Percentiles rank a stretch among this genome's conserved stretches.
Evolutionary conservation across 352 stramenopile genomes (phyloP).

Genomic region (Phytophthora lateralis): DNA sequence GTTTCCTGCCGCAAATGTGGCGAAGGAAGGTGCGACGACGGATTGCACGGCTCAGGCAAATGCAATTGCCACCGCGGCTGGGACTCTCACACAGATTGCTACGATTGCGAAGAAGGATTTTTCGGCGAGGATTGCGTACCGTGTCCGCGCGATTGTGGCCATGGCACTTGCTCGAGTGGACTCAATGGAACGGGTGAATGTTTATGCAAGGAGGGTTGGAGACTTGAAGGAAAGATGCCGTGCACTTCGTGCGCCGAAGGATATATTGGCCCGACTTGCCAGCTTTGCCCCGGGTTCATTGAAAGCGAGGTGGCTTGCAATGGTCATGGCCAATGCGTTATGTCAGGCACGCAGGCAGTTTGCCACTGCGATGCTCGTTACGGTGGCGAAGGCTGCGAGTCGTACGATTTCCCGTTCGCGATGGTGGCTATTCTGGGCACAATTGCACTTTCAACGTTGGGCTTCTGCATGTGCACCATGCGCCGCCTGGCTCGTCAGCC

Average conservation of each 20-base stretch:
- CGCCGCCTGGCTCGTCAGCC: slow-evolving; percentile 73
- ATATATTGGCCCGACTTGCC: slow-evolving; percentile 74
- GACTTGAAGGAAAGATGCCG: slow-evolving; percentile 58
- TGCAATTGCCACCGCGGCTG: slow-evolving; percentile 87
- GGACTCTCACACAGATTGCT: slow-evolving; percentile 78
- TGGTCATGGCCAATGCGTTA: slow-evolving; percentile 71
- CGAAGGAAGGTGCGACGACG: slow-evolving; percentile 82
- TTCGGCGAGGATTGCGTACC: slow-evolving; percentile 73
- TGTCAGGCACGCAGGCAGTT: slow-evolving; percentile 53
- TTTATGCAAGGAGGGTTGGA: slow-evolving; percentile 76
- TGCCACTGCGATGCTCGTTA: slow-evolving; percentile 82
- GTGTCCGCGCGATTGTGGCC: slow-evolving; percentile 75
- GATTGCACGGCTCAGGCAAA: slow-evolving; percentile 68
- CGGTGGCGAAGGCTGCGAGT: slow-evolving; percentile 71
- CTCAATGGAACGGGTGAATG: slow-evolving; percentile 81
- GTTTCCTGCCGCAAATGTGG: slow-evolving; percentile 77
- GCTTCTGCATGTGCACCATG: slow-evolving; percentile 90
- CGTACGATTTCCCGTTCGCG: slow-evolving; percentile 86
- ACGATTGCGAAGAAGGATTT: slow-evolving; percentile 83
- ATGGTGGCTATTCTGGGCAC: slow-evolving; percentile 82
- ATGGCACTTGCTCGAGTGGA: slow-evolving; percentile 80
- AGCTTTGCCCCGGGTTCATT: slow-evolving; percentile 73
- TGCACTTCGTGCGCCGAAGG: slow-evolving; percentile 80
- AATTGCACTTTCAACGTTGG: slow-evolving; percentile 80
- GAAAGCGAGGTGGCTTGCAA: slow-evolving; percentile 77